A percentile compares a stretch with the other conserved stretches of the same genome.
phyloP scores from a whole-genome alignment of 305 asterid genomes.

The Striga hermonthica region DNA sequence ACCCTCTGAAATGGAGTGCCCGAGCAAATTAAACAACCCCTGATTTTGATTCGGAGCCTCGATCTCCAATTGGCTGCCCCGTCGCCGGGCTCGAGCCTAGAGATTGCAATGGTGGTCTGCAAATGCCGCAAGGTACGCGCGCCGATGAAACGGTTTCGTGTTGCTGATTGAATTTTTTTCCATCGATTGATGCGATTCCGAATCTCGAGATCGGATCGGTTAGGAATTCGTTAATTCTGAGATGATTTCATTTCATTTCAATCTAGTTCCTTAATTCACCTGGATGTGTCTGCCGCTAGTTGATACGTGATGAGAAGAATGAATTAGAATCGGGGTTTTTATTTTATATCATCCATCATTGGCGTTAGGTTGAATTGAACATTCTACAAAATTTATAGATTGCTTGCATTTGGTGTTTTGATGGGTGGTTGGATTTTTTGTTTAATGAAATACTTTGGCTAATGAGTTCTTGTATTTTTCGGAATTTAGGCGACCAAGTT shows the following conservation, averaged over 20 bases:
- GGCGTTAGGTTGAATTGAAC: not conserved
- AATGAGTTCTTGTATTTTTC: constrained; percentile 25
- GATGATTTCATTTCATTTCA: no score
- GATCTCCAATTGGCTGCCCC: constrained; percentile 41
- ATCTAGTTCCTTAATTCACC: no score
- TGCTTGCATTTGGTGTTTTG: not conserved
- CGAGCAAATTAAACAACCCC: not conserved
- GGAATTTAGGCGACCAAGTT: constrained; percentile 79
- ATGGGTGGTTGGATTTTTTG: constrained; percentile 2
- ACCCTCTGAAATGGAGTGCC: constrained; percentile 33
- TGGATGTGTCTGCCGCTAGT: no score
- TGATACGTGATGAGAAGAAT: no score
- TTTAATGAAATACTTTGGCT: not conserved
- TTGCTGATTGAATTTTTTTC: not conserved
- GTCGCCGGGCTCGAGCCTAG: constrained; percentile 32
- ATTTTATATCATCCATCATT: not conserved
- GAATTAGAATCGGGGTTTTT: constrained; percentile 4
- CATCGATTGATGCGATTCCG: not conserved
- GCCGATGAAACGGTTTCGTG: not conserved
- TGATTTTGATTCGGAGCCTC: constrained; percentile 25
- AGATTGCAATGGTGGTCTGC: constrained; percentile 23
- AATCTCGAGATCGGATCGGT: constrained; percentile 40
- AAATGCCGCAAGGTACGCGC: constrained; percentile 93
- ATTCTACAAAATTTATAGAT: not conserved
- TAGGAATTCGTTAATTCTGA: no score